Evolutionary conservation across 2,329 filamentous ascomycete genomes (phyloP).

Genomic region (Xylaria sp.): DNA sequence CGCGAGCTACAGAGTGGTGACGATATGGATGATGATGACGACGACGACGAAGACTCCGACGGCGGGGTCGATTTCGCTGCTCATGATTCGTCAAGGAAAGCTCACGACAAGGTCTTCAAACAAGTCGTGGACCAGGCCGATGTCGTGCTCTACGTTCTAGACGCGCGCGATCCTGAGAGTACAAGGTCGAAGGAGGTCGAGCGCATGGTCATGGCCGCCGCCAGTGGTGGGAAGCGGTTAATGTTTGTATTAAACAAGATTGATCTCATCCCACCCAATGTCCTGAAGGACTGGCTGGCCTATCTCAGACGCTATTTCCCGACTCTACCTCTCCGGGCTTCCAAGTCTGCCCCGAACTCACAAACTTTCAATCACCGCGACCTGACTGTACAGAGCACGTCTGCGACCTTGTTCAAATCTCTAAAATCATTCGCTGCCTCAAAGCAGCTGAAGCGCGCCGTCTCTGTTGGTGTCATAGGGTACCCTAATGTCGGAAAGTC

Average conservation of each 20-base stretch:
- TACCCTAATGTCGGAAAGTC: conserved; percentile 98
- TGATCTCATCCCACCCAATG: conserved; percentile 83
- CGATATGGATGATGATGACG: conserved; percentile 63
- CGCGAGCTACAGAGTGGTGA: conserved; percentile 69
- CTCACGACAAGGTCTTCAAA: conserved; percentile 97
- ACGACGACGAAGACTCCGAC: conserved; percentile 56
- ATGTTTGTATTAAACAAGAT: conserved; percentile 97
- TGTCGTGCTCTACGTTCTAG: conserved; percentile 91
- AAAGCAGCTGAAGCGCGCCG: conserved; percentile 86
- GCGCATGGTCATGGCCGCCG: conserved; percentile 89
- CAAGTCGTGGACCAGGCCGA: conserved; percentile 89
- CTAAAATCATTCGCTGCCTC: conserved; percentile 88
- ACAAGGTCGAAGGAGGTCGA: conserved; percentile 92
- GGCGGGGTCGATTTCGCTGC: conserved; percentile 62
- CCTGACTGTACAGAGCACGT: conserved; percentile 86
- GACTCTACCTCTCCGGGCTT: conserved; percentile 87
- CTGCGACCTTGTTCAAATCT: conserved; percentile 84
- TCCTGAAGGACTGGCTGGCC: conserved; percentile 84
- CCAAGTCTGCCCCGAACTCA: conserved; percentile 82
- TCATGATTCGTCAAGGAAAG: conserved; percentile 76
- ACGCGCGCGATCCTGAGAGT: conserved; percentile 89
- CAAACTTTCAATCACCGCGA: conserved; percentile 93
- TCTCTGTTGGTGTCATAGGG: conserved; percentile 92
- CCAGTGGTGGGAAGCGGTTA: conserved; percentile 82
- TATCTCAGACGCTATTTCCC: conserved; percentile 91